A percentile compares a stretch with the other conserved stretches of the same genome.
Conservation (phyloP, 2,329 filamentous ascomycete species). For the Pseudocercospora cruenta region DNA sequence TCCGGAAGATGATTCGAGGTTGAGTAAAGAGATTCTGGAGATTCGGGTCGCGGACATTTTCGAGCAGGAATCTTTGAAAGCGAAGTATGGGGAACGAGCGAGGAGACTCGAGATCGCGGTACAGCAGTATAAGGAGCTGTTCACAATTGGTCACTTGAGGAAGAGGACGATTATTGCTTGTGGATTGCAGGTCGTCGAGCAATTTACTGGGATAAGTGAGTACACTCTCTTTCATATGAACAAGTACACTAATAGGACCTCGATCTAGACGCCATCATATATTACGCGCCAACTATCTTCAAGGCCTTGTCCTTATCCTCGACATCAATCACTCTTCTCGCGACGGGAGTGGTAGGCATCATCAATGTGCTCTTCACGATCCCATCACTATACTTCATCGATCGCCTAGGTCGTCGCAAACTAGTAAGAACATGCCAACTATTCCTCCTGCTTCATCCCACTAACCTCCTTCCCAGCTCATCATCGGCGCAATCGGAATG, state of each 20-base stretch:
- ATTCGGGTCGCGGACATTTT: conserved; percentile 35
- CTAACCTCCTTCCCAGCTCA: conserved; percentile 39
- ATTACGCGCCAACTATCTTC: conserved; percentile 45
- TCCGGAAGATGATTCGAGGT: conserved; percentile 25
- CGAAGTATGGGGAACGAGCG: background rate
- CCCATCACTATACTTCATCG: conserved; percentile 66
- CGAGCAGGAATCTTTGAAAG: conserved; percentile 28
- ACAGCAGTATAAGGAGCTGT: conserved; percentile 4
- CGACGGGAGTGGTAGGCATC: conserved; percentile 70
- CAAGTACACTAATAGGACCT: background rate
- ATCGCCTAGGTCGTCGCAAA: conserved; percentile 64
- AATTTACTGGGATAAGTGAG: conserved; percentile 6
- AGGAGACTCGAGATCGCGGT: background rate
- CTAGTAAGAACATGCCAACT: conserved; percentile 41
- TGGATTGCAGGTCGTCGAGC: background rate
- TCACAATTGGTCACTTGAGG: background rate
- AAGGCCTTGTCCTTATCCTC: conserved; percentile 46
- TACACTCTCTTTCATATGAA: background rate
- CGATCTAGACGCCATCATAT: conserved; percentile 34
- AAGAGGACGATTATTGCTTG: conserved; percentile 4
- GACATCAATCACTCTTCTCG: conserved; percentile 59
- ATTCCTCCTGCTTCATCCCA: background rate
- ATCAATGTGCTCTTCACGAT: conserved; percentile 69
- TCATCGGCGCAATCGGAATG: conserved; percentile 63
- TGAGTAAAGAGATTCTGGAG: conserved; percentile 36